A percentile compares a stretch with the other conserved stretches of the same genome.
phyloP scores from a whole-genome alignment of 805 yeast genomes.

The Yarrowia sp. region DNA sequence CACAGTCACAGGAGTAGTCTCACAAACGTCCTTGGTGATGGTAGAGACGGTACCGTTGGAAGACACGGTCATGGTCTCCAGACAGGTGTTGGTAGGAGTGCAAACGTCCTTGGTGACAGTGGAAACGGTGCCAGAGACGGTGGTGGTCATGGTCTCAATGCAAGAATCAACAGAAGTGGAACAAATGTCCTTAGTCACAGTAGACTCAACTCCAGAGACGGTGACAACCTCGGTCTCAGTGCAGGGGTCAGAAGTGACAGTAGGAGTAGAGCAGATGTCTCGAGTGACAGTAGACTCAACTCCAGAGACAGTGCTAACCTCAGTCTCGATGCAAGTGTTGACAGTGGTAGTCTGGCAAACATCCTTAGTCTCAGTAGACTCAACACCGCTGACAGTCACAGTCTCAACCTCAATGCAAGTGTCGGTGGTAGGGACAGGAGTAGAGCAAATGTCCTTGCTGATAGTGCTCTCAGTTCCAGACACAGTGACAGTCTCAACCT shows the following conservation, averaged over 20 bases:
- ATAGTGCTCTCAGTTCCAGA: not conserved
- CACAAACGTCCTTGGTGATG: not conserved
- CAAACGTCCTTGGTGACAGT: constrained; percentile 2
- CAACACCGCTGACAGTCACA: not conserved
- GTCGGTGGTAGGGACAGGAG: not conserved
- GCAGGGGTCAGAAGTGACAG: not conserved
- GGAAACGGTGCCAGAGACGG: not conserved
- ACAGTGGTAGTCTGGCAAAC: not conserved
- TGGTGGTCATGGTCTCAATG: not conserved
- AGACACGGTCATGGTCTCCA: not conserved
- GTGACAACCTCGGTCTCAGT: not conserved
- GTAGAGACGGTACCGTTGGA: not conserved
- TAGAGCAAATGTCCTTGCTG: not conserved
- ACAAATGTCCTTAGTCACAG: constrained; percentile 6
- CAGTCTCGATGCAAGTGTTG: not conserved
- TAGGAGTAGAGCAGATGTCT: not conserved
- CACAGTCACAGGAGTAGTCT: not conserved
- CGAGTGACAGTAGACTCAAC: not conserved
- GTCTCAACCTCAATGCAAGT: not conserved
- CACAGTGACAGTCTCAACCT: not conserved
- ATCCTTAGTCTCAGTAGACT: not conserved
- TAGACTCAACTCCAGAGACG: not conserved
- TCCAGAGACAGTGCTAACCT: not conserved
- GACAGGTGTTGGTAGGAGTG: not conserved
- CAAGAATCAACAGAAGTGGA: not conserved